Evolutionary conservation across 768 basidiomycete species (phyloP), one percentile per base, ranked within the genome.

Genomic region (Suillus paluster): DNA sequence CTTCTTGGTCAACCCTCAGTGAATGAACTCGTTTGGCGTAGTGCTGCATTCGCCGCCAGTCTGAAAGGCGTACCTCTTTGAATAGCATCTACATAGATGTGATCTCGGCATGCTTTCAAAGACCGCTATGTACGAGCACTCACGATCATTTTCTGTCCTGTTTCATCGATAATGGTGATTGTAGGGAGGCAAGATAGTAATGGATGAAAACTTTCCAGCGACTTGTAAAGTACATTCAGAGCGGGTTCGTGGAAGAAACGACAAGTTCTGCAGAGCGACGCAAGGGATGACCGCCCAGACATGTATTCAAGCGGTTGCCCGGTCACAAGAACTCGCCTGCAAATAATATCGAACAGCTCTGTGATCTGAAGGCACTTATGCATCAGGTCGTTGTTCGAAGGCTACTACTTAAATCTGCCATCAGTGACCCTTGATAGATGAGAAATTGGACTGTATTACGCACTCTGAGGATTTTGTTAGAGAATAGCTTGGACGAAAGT

Each of bases 221-320:
- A 45, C 8, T 21, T 53, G 45, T 58, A 59, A 25, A 54, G 58
- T 10, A 25, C 30, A 11, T 59, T 21, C 8, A 59, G 50, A 25
- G 46, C 58, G 17, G 49, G 33, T 23, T 59, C 58, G 15, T 59
- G 44, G 34, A 59, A 59, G 21, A 25, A 15, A 15, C 17, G 33
- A 38, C 58, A 59, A 21, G 58, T 50, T 36, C 58, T 59, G 27
- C 46, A 33, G 23, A 59, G 49, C 25, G 58, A 33, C 1, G 45
- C 58, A 4, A 59, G 45, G 44, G 58, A 23, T 34, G 44, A 49
- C 25, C 12, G 30, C 30, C 30, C 30, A 30, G 30, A 6, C 30
- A 30, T 30, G 30, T 30, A 30, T 30, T 30, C 30, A 30, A 30
- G 30, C 30, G 6, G 4, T 30, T 53, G 48, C 25, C 48, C 53